Evolutionary conservation across 2,329 filamentous ascomycete genomes (phyloP), one percentile per base, ranked within the genome.

Genomic region (Fusarium annulatum): DNA sequence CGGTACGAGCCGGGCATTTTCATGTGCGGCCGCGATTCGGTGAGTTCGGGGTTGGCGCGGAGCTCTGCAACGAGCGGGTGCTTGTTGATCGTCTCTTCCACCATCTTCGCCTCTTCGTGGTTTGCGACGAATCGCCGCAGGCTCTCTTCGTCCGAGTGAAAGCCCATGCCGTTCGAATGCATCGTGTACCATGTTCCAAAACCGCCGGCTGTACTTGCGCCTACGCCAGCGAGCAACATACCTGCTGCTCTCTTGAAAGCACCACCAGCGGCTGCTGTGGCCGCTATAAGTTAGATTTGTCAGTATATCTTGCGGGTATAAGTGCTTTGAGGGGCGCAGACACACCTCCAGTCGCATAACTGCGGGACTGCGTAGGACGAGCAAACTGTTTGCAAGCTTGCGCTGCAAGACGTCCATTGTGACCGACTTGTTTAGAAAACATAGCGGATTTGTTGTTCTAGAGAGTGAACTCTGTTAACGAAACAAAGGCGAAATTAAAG

Each of bases 1-100:
- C 93, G 90, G 81, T 94, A 88, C 6, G 87, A 82, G 33, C 87
- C 85, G 0, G 96, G 95, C 79, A 98, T 93, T 83, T 95, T 96
- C 80, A 98, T 85, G 80, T 97, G 94, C 16, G 96, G 96, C 45
- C 96, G 89, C 39, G 92, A 92, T 81, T 97, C 95, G 39, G 85
- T 88, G 81, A 92, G 93, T 33, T 89, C 88, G 2, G 90, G 85
- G 76, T 93, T 87, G 23, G 83, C 82, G 52, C 95, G 92, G 56
- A 98, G 86, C 46, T 88, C 85, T n/a, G 86, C 81, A 9, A 92
- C 88, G n/a, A 97, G 81, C 2, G 94, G 92, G 84, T 96, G 94
- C 51, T 86, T 88, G 78, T 91, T 89, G 81, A 98, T 94, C 79
- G 89, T 88, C 14, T 90, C 86, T 74, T 98, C 92, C 77, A 97